Percentiles rank a stretch among this genome's conserved stretches.
Conservation (phyloP, 345 rosid genomes). For the Eucalyptus viminalis region DNA sequence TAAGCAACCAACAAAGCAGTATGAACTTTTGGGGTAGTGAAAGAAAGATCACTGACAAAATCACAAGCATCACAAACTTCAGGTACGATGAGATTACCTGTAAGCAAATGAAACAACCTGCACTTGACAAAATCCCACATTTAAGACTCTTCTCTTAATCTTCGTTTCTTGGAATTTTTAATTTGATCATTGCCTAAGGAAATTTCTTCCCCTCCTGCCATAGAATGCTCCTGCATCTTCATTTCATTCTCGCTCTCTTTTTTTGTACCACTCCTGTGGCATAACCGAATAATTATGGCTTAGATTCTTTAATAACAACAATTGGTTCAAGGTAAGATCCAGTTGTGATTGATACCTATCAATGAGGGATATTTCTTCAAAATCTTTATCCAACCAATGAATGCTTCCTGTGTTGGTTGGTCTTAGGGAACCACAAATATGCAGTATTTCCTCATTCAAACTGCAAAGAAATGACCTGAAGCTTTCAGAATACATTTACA, state of each 20-base stretch:
- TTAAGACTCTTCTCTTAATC: slow-evolving; percentile 4
- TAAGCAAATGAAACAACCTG: not conserved
- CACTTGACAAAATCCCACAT: not conserved
- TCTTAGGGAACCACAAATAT: slow-evolving; percentile 55
- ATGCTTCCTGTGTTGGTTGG: slow-evolving; percentile 48
- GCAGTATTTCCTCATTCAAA: slow-evolving; percentile 65
- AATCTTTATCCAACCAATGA: slow-evolving; percentile 42
- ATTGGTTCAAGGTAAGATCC: not conserved
- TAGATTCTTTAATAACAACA: not conserved
- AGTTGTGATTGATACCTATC: slow-evolving; percentile 19
- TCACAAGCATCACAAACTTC: not conserved
- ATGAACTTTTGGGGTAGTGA: not conserved
- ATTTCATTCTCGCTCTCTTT: slow-evolving; percentile 17
- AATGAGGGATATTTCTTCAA: slow-evolving; percentile 3
- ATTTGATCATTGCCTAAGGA: not conserved
- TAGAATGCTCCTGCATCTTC: not conserved
- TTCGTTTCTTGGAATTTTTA: slow-evolving; percentile 27
- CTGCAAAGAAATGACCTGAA: slow-evolving; percentile 22
- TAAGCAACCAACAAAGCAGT: not conserved
- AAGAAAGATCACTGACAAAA: not conserved
- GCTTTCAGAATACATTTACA: not conserved
- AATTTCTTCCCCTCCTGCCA: not conserved
- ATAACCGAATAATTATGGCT: not conserved
- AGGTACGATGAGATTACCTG: not conserved
- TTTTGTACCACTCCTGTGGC: slow-evolving; percentile 16